phyloP scores from a whole-genome alignment of 495 filamentous ascomycete species.

The Alectoria sarmentosa region DNA sequence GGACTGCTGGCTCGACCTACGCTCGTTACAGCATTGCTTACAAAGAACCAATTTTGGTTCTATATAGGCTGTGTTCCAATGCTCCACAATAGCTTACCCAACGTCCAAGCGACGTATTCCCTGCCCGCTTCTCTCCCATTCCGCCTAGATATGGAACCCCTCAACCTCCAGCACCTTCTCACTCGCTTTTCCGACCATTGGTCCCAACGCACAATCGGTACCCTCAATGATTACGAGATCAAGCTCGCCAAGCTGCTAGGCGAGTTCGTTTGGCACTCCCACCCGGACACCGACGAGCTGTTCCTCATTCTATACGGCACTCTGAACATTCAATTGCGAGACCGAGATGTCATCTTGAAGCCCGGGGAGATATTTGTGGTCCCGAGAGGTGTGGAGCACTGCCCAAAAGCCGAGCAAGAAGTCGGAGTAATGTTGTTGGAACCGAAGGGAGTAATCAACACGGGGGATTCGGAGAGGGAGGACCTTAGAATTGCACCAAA shows the following conservation, averaged over 20 bases:
- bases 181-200: slow-evolving; percentile 18
- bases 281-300: slow-evolving; percentile 36
- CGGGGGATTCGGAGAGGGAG: slow-evolving; percentile 6
- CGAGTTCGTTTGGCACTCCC: slow-evolving; percentile 34
- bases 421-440: slow-evolving; percentile 22
- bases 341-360: slow-evolving; percentile 20
- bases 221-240: slow-evolving; percentile 29
- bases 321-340: slow-evolving; percentile 28
- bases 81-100: neutral
- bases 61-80: neutral
- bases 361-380: slow-evolving; percentile 21
- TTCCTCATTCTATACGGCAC: slow-evolving; percentile 31
- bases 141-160: neutral
- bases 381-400: slow-evolving; percentile 22
- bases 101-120: neutral
- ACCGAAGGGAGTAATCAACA: slow-evolving; percentile 21
- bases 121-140: neutral
- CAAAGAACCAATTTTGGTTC: too few species aligned
- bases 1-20: neutral
- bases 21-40: neutral
- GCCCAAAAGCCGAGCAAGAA: slow-evolving; percentile 21
- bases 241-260: slow-evolving; percentile 34
- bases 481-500: slow-evolving; percentile 15
- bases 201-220: slow-evolving; percentile 27
- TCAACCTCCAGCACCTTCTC: slow-evolving; percentile 20